These are phyloP conservation scores for Jaapia argillacea DNA, from an alignment of 768 basidiomycete genomes.

Conservation along the genomic window DNA sequence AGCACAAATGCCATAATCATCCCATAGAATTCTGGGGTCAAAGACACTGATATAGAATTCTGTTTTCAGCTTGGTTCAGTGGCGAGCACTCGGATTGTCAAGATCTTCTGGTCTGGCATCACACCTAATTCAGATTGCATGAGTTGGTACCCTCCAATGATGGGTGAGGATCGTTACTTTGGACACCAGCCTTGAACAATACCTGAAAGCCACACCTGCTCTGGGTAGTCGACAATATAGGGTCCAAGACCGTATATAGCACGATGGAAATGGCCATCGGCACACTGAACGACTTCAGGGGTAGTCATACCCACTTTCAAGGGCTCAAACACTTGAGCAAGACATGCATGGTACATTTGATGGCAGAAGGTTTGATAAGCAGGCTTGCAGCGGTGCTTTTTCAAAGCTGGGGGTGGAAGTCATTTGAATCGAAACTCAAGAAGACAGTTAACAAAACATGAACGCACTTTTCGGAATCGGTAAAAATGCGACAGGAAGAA, in stretches of 20 bases:
- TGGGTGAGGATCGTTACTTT: no score
- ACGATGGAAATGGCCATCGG: slow-evolving; percentile 11
- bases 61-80: no score
- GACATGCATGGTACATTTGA: slow-evolving; percentile 13
- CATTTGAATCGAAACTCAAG: no score
- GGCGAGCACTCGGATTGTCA: slow-evolving; percentile 13
- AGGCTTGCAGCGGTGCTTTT: no score
- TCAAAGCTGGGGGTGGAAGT: no score
- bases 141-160: no score
- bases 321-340: slow-evolving; percentile 8
- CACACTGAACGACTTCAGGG: slow-evolving; percentile 9
- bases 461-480: slow-evolving; percentile 16
- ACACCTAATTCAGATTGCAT: no score
- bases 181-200: slow-evolving; percentile 13
- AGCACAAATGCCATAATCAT: slow-evolving; percentile 20
- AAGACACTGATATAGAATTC: no score
- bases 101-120: slow-evolving; percentile 12
- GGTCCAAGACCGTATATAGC: slow-evolving; percentile 13
- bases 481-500: slow-evolving; percentile 6
- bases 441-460: no score
- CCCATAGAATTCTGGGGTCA: slow-evolving; percentile 17
- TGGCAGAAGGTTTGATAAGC: slow-evolving; percentile 12
- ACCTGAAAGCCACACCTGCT: slow-evolving; percentile 9
- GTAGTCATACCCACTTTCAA: slow-evolving; percentile 11
- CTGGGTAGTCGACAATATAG: slow-evolving; percentile 14